Evolutionary conservation across 2,329 filamentous ascomycete genomes (phyloP), one percentile per base, ranked within the genome.

Genomic region (Talaromyces sp.): DNA sequence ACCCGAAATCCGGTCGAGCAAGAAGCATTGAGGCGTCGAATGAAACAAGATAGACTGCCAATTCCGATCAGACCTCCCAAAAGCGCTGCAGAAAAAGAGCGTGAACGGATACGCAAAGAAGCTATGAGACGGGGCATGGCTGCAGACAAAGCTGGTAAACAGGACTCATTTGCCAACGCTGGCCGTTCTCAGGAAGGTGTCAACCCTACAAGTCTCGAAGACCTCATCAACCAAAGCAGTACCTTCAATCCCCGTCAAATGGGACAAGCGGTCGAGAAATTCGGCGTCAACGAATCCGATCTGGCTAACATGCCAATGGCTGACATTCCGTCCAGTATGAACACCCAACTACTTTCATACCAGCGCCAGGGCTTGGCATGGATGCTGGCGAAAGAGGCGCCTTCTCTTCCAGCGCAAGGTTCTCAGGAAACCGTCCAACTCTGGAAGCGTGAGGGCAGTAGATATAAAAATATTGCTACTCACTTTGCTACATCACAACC

Each of bases 341-440:
- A 81, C 26, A 89, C 91, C 0, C 77, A 83, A 43, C 78, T 96
- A 54, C 80, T 96, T 61, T 88, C 90, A 1, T 94, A 95, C 73
- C 92, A 96, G 69, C 83, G 76, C 35, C 79, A 93, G 79, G 91
- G 90, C 7, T 77, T 96, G 43, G 85, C 87, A 17, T 96, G 92
- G 92, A 85, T 96, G 83, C 78, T 86, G 19, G 80, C 85, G 8
- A 91, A 90, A 66, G 92, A 96, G 71, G 84, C 81, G 14, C 90
- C 91, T 0, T 72, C 81, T 38, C 77, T 89, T 12, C 90, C 91
- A 3, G 67, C 78, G 1, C 71, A 75, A 27, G 83, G 81, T 0
- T 84, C 86, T 0, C 76, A 81, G 1, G 83, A 89, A 11, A 76
- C 86, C 26, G 85, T 91, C 1, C 91, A 96, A 74, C 79, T 96